Base-by-base conservation (phyloP, 1,284 basidiomycete species). In the Albatrellus sp. region DNA sequence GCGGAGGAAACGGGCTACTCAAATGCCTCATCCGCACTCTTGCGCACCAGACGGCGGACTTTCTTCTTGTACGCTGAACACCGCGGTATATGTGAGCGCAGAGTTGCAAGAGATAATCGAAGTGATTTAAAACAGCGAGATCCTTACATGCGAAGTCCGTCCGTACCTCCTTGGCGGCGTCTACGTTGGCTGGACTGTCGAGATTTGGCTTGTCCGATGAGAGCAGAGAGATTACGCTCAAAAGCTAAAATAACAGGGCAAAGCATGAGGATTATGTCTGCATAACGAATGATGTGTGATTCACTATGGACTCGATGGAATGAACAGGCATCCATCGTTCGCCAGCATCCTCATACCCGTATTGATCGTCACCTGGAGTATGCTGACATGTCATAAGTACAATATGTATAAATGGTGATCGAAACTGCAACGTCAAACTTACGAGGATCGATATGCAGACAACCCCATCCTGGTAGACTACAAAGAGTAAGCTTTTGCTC, bases 321-420 rank as follows among this genome's bases (percentile, higher is more conserved):
- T 98, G 96, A 17, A 99, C 91, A 0, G 96, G 96, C 63, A 94
- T 70, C 96, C 96, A 99, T 50, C 96, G 69, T 69, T 99, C 96
- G 42, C 90, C 86, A 0, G 96, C 93, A 57, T 97, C 90, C 62
- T 99, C 96, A 57, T 93, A 98, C 7, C 96, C 96, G 60, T 90
- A 98, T 64, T 98, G 88, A 64, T 99, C 96, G 48, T 94, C 89
- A 40, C 92, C 94, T 1, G 96, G 96, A 32, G 90, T 80, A 59
- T 99, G 94, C 89, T 91, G 52, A 55, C 38, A 47, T 24, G 33
- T 33, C 14, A 43, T 31, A 20, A 44, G 35, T 37, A 41, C 40
- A 40, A 44, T 33, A 51, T 29, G 32, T 51, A 37, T 16, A 34
- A 37, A 16, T 12, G 31, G 10, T 33, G 28, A 14, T 7, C 35